These are phyloP conservation scores for Isatis lusitanica DNA, from an alignment of 441 rosid genomes.

Conservation along the genomic window DNA sequence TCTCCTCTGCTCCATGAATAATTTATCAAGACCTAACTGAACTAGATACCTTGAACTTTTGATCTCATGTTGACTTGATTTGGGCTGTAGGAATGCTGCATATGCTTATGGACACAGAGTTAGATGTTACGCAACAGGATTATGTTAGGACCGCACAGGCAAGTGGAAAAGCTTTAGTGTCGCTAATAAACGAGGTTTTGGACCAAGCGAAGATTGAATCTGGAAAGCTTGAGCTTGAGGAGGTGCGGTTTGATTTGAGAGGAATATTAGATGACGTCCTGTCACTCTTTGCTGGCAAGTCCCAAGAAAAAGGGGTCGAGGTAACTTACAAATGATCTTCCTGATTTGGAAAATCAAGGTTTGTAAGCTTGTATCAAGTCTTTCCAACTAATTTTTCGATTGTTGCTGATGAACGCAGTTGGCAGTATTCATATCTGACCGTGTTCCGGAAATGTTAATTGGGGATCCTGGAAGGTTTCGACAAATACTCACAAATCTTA, in stretches of 20 bases:
- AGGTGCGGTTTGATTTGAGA: conserved; percentile 73
- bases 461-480: conserved; percentile 94
- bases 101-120: conserved; percentile 84
- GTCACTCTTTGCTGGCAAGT: conserved; percentile 84
- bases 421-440: conserved; percentile 83
- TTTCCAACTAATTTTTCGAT: conserved; percentile 14
- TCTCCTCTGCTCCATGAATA: not conserved
- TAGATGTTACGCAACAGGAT: conserved; percentile 88
- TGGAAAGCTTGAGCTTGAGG: conserved; percentile 93
- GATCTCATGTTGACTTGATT: conserved; percentile 1
- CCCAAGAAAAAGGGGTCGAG: conserved; percentile 88
- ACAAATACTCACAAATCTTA: conserved; percentile 86
- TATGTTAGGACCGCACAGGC: conserved; percentile 85
- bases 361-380: not conserved
- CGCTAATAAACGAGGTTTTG: conserved; percentile 86
- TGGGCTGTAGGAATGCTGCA: conserved; percentile 76
- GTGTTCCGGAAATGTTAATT: conserved; percentile 70
- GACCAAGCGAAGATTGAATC: conserved; percentile 97
- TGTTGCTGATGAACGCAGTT: conserved; percentile 48
- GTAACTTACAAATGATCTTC: conserved; percentile 39
- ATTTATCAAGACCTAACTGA: not conserved
- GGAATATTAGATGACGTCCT: conserved; percentile 82
- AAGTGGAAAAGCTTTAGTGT: conserved; percentile 89
- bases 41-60: conserved; percentile 2
- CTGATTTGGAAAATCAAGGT: not conserved